phyloP scores from a whole-genome alignment of 495 filamentous ascomycete species.

The Delitschia confertaspora region DNA sequence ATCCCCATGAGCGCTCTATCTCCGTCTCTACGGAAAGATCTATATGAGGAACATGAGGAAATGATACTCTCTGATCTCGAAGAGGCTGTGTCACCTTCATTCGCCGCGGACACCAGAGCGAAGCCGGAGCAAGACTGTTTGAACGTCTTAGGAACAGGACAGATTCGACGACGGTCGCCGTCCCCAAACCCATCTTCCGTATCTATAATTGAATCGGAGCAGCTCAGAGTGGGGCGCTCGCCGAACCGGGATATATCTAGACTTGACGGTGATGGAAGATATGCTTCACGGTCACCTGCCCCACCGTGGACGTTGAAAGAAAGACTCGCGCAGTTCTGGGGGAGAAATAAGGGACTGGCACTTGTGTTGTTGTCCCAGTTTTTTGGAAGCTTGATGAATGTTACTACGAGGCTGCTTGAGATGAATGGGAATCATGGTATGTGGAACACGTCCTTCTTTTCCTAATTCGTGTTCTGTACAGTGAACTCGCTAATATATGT shows the following conservation, averaged over 20 bases:
- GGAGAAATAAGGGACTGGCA: slow-evolving; percentile 62
- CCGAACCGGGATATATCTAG: too few relatives aligned
- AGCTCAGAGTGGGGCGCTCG: slow-evolving; percentile 19
- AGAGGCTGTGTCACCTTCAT: not conserved
- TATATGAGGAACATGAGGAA: slow-evolving; percentile 22
- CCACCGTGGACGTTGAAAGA: slow-evolving; percentile 25
- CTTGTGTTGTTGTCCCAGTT: slow-evolving; percentile 69
- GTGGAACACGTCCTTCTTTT: too few relatives aligned
- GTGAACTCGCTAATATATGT: too few relatives aligned
- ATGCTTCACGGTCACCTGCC: slow-evolving; percentile 25
- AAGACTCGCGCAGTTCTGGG: slow-evolving; percentile 28
- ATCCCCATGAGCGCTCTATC: slow-evolving; percentile 17
- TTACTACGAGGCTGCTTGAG: slow-evolving; percentile 70
- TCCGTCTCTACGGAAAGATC: too few relatives aligned
- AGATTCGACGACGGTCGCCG: slow-evolving; percentile 25
- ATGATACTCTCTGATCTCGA: not conserved
- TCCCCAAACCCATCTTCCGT: slow-evolving; percentile 34
- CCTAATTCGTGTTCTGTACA: too few relatives aligned
- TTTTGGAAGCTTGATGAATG: slow-evolving; percentile 84
- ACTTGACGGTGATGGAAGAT: too few relatives aligned
- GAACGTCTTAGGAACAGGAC: slow-evolving; percentile 17
- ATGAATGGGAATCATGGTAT: slow-evolving; percentile 48
- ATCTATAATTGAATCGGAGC: slow-evolving; percentile 32
- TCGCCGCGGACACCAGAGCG: slow-evolving; percentile 13
- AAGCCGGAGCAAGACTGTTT: slow-evolving; percentile 18